phyloP scores from a whole-genome alignment of 78 protist species.

The Bodo saltans region DNA sequence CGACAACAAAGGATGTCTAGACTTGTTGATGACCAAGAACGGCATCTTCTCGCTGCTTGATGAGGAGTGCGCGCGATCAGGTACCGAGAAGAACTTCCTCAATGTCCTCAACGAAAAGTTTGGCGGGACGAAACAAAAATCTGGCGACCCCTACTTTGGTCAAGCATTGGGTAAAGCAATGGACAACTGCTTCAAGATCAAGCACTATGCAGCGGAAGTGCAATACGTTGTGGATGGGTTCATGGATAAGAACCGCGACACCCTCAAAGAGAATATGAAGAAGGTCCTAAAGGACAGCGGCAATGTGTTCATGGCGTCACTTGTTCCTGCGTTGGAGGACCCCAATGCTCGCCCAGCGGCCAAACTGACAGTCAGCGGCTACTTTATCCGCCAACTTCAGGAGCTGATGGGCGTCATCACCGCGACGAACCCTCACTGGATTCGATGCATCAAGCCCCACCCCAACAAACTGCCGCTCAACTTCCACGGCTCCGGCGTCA shows the following conservation, averaged over 20 bases:
- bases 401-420: conserved; percentile 60
- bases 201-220: conserved; percentile 90
- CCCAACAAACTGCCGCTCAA: background rate
- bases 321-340: background rate
- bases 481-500: background rate
- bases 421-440: conserved; percentile 35
- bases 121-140: background rate
- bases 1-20: conserved; percentile 63
- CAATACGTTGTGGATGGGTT: conserved; percentile 69
- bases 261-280: conserved; percentile 54
- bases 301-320: background rate
- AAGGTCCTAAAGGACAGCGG: background rate
- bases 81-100: conserved; percentile 15
- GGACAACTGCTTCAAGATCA: conserved; percentile 28
- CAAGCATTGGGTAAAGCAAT: background rate
- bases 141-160: background rate
- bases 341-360: background rate
- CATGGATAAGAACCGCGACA: conserved; percentile 83
- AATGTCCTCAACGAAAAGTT: background rate
- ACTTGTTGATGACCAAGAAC: conserved; percentile 39
- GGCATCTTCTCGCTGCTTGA: conserved; percentile 35
- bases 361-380: conserved; percentile 21
- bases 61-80: conserved; percentile 15
- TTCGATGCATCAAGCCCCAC: conserved; percentile 64
- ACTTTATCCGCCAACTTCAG: conserved; percentile 36